phyloP scores from a whole-genome alignment of 2,329 filamentous ascomycete genomes.

The Xylariaceae sp. region DNA sequence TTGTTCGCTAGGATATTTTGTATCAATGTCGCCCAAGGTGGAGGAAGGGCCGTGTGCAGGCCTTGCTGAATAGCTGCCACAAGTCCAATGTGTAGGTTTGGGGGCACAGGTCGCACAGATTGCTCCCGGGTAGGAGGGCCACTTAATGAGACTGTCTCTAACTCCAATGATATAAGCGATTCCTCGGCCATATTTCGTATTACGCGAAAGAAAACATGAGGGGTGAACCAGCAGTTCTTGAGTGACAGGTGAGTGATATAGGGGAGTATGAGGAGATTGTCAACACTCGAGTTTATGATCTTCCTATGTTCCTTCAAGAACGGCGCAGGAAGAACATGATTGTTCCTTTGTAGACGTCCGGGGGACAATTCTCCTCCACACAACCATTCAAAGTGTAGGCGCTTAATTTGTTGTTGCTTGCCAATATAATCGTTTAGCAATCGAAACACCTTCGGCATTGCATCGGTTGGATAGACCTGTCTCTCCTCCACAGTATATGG shows the following conservation, averaged over 20 bases:
- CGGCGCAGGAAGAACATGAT: conserved; percentile 64
- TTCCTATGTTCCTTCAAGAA: conserved; percentile 40
- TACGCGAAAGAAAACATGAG: conserved; percentile 57
- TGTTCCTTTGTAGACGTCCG: conserved; percentile 63
- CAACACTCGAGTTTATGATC: conserved; percentile 21
- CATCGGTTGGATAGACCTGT: conserved; percentile 52
- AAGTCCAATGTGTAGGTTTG: no score
- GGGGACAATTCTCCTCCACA: conserved; percentile 69
- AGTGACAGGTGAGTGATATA: conserved; percentile 62
- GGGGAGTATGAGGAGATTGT: conserved; percentile 54
- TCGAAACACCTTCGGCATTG: conserved; percentile 53
- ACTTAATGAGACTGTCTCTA: conserved; percentile 68
- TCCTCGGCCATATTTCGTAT: conserved; percentile 50
- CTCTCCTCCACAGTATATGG: conserved; percentile 53
- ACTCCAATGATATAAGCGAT: conserved; percentile 54
- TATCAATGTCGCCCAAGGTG: no score
- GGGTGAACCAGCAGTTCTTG: conserved; percentile 70
- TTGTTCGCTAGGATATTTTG: no score
- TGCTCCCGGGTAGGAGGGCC: conserved; percentile 42
- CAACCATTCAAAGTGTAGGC: conserved; percentile 66
- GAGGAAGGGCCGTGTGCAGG: no score
- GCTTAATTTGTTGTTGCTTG: conserved; percentile 52
- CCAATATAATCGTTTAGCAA: conserved; percentile 56
- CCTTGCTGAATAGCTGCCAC: no score
- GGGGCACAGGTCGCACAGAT: no score